phyloP scores from a whole-genome alignment of 208 protist genomes.

The Trypanosomatidae sp. region DNA sequence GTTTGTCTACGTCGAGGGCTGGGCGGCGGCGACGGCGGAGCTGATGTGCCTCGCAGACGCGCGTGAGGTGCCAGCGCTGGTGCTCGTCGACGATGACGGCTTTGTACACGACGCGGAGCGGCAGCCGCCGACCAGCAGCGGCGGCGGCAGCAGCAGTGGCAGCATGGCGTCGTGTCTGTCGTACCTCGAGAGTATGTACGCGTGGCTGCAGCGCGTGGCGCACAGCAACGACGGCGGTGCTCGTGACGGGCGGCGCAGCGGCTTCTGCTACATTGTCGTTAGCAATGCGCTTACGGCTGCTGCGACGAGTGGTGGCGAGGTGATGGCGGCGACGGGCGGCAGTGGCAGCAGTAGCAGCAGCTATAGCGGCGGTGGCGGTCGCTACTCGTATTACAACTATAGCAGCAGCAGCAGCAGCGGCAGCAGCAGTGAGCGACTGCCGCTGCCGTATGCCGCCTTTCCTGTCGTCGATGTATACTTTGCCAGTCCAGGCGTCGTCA shows the following conservation, averaged over 20 bases:
- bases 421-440: too few relatives aligned
- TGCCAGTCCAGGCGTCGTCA: conserved; percentile 17
- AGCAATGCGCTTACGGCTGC: conserved; percentile 14
- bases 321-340: too few relatives aligned
- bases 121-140: not conserved
- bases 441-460: conserved; percentile 31
- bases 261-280: conserved; percentile 38
- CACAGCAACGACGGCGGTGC: too few relatives aligned
- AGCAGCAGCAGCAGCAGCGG: too few relatives aligned
- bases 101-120: conserved; percentile 11
- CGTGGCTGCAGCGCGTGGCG: conserved; percentile 8
- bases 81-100: conserved; percentile 47
- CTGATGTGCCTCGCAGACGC: conserved; percentile 13
- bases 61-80: conserved; percentile 13
- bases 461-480: conserved; percentile 29
- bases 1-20: conserved; percentile 33
- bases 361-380: not conserved
- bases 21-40: conserved; percentile 14
- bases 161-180: conserved; percentile 10
- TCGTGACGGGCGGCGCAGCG: too few relatives aligned
- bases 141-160: not conserved
- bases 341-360: too few relatives aligned
- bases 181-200: conserved; percentile 23
- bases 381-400: too few relatives aligned
- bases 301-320: too few relatives aligned